A percentile compares a stretch with the other conserved stretches of the same genome.
phyloP scores from a whole-genome alignment of 768 basidiomycete genomes.

The Suillus paluster region DNA sequence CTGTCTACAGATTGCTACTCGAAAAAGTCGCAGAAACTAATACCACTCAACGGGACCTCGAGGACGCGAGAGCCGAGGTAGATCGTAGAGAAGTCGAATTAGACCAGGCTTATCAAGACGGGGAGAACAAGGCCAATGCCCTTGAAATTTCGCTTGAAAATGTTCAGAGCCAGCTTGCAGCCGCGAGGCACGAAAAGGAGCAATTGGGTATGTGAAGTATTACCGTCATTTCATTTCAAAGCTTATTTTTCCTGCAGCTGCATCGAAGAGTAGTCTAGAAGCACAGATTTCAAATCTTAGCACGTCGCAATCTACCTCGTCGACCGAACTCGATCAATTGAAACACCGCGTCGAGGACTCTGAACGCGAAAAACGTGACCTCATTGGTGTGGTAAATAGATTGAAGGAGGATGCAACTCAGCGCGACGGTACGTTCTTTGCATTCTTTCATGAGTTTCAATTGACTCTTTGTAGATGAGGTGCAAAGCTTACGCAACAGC shows the following conservation, averaged over 20 bases:
- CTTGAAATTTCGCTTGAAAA: constrained; percentile 55
- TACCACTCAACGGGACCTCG: constrained; percentile 61
- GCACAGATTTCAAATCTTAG: constrained; percentile 60
- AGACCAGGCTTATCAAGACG: constrained; percentile 83
- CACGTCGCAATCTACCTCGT: constrained; percentile 63
- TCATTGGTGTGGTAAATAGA: constrained; percentile 81
- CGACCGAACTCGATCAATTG: constrained; percentile 60
- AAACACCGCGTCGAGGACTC: constrained; percentile 70
- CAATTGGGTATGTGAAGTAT: constrained; percentile 54
- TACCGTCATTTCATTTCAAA: constrained; percentile 6
- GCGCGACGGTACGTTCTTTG: constrained; percentile 64
- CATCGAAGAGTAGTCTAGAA: constrained; percentile 52
- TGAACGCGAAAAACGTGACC: constrained; percentile 90
- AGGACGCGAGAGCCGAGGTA: constrained; percentile 68
- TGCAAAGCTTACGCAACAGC: constrained; percentile 65
- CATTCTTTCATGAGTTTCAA: background rate
- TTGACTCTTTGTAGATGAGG: constrained; percentile 56
- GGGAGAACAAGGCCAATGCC: constrained; percentile 63
- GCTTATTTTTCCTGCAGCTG: constrained; percentile 38
- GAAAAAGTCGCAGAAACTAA: constrained; percentile 62
- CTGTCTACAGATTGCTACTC: constrained; percentile 65
- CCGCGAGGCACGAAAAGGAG: constrained; percentile 65
- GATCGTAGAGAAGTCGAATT: constrained; percentile 82
- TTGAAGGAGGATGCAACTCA: constrained; percentile 76
- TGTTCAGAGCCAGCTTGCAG: constrained; percentile 57